Conservation (phyloP, 2,329 filamentous ascomycete genomes). For the Cladophialophora psammophila region DNA sequence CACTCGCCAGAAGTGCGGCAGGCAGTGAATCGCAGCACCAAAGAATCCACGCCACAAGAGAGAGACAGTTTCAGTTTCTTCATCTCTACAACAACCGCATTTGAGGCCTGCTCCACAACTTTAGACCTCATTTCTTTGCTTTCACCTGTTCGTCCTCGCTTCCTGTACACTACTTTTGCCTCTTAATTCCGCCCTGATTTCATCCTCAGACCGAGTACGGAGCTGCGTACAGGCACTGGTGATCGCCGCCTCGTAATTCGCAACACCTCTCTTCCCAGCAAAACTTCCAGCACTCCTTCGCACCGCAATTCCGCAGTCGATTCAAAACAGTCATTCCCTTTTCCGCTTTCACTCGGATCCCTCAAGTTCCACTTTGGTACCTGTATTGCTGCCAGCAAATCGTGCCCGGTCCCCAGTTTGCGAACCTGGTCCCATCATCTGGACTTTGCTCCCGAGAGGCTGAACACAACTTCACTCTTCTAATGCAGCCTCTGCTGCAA, state of each 20-base stretch:
- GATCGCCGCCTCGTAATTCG: slow-evolving; percentile 9
- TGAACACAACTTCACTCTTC: slow-evolving; percentile 26
- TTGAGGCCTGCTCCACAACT: slow-evolving; percentile 4
- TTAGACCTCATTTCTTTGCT: neutral
- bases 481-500: slow-evolving; percentile 37
- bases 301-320: slow-evolving; percentile 4
- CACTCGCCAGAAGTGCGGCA: slow-evolving; percentile 4
- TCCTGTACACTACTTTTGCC: slow-evolving; percentile 22
- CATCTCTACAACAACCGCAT: slow-evolving; percentile 7
- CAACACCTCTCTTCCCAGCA: neutral
- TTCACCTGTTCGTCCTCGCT: slow-evolving; percentile 9
- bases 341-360: neutral
- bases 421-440: slow-evolving; percentile 1
- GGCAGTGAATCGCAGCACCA: slow-evolving; percentile 15
- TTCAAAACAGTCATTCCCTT: neutral
- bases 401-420: neutral
- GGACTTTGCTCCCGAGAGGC: slow-evolving; percentile 16
- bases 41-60: slow-evolving; percentile 21
- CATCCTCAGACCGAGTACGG: slow-evolving; percentile 3
- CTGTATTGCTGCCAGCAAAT: neutral
- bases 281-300: slow-evolving; percentile 8
- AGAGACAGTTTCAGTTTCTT: slow-evolving; percentile 14
- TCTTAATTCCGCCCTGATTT: neutral
- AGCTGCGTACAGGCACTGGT: slow-evolving; percentile 4
- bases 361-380: no score